Conservation (phyloP, 805 yeast species). For the Candida parachauliodes region DNA sequence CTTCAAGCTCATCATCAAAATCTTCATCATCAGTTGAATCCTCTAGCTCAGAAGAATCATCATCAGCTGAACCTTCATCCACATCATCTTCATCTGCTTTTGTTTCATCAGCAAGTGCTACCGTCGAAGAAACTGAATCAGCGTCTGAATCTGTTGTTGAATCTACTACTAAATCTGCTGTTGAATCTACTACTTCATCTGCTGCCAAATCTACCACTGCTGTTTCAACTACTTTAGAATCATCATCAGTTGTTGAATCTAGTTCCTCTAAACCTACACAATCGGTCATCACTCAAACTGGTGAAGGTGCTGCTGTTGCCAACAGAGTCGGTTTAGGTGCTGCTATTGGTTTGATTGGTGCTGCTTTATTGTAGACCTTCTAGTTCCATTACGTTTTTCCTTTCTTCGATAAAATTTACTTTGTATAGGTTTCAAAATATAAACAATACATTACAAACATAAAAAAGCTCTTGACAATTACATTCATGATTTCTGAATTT, state of each 20-base stretch:
- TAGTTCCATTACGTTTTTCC: background rate
- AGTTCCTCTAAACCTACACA: constrained; percentile 25
- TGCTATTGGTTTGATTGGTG: constrained; percentile 39
- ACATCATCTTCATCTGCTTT: constrained; percentile 15
- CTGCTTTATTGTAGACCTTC: constrained; percentile 23
- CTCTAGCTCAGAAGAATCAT: constrained; percentile 8
- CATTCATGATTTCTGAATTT: too few relatives aligned
- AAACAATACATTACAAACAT: too few relatives aligned
- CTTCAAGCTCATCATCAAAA: constrained; percentile 12
- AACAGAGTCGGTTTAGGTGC: constrained; percentile 24
- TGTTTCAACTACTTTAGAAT: constrained; percentile 11
- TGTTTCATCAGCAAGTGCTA: constrained; percentile 10
- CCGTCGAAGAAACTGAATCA: constrained; percentile 12
- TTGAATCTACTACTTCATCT: constrained; percentile 14
- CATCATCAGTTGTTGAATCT: constrained; percentile 12
- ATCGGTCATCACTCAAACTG: constrained; percentile 24
- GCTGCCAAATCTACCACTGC: constrained; percentile 6
- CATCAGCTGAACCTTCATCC: constrained; percentile 4
- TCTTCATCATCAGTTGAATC: constrained; percentile 7
- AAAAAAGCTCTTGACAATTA: too few relatives aligned
- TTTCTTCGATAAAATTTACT: background rate
- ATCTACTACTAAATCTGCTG: constrained; percentile 19
- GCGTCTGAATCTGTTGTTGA: constrained; percentile 15
- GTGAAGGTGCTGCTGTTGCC: constrained; percentile 23
- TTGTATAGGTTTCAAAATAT: background rate